Evolutionary conservation across 441 rosid genomes (phyloP).

Genomic region (Adansonia gregorii): DNA sequence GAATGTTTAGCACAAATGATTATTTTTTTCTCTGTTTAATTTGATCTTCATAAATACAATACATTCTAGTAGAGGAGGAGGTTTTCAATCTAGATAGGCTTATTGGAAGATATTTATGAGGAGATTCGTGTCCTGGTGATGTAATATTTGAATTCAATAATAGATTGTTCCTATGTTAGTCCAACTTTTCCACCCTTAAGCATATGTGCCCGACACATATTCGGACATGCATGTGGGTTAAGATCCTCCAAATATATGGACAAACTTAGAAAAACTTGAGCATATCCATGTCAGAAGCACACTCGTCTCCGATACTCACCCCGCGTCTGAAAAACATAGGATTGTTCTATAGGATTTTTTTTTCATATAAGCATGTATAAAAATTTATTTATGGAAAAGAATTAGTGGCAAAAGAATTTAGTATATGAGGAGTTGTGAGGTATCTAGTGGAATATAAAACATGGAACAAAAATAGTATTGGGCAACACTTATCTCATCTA

Average conservation of each 20-base stretch:
- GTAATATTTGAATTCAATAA: neutral
- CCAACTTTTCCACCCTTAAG: neutral
- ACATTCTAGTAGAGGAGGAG: neutral
- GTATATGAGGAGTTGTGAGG: constrained; percentile 5
- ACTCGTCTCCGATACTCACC: neutral
- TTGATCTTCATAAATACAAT: neutral
- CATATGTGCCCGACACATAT: neutral
- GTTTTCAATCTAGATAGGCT: neutral
- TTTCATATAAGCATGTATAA: neutral
- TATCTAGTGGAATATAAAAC: neutral
- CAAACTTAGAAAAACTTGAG: too few relatives aligned
- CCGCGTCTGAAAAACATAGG: neutral
- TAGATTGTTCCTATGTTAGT: constrained; percentile 1
- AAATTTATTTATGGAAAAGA: neutral
- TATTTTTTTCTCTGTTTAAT: neutral
- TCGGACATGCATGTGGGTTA: neutral
- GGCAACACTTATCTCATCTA: neutral
- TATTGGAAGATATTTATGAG: neutral
- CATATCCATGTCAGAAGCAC: neutral
- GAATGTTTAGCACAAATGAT: neutral
- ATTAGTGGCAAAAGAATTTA: neutral
- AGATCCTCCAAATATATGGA: neutral
- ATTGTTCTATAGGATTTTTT: neutral
- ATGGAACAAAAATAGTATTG: neutral
- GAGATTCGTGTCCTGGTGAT: neutral